These are phyloP conservation scores for Chalciporus pseudorubinellus DNA, from an alignment of 768 basidiomycete species.

Conservation along the genomic window DNA sequence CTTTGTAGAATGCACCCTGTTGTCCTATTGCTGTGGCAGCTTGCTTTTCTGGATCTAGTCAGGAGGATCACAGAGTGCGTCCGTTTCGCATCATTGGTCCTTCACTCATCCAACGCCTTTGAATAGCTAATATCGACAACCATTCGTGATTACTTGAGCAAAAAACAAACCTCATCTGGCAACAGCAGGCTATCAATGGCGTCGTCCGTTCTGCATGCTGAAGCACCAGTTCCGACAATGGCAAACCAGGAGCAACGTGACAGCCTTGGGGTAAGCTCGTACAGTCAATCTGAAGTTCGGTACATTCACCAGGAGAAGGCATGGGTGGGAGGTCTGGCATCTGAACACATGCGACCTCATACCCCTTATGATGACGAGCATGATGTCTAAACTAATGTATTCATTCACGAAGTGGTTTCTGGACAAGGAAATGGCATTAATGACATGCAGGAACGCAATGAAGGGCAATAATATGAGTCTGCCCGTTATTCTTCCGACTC, in stretches of 20 bases:
- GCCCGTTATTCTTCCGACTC: not conserved
- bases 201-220: slow-evolving; percentile 27
- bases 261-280: slow-evolving; percentile 28
- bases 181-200: slow-evolving; percentile 19
- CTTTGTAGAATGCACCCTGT: slow-evolving; percentile 68
- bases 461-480: not conserved
- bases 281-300: slow-evolving; percentile 25
- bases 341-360: slow-evolving; percentile 35
- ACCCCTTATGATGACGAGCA: slow-evolving; percentile 42
- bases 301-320: slow-evolving; percentile 30
- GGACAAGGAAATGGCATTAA: not conserved
- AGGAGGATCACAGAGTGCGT: slow-evolving; percentile 75
- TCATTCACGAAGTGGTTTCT: not conserved
- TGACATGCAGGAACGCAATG: not conserved
- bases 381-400: slow-evolving; percentile 20
- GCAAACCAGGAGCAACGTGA: slow-evolving; percentile 31
- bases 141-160: slow-evolving; percentile 68
- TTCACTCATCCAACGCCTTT: slow-evolving; percentile 3
- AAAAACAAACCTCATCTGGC: slow-evolving; percentile 37
- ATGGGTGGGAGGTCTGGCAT: slow-evolving; percentile 36
- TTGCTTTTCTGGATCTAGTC: slow-evolving; percentile 78
- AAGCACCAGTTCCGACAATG: slow-evolving; percentile 29
- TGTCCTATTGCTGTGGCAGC: slow-evolving; percentile 78
- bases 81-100: not conserved
- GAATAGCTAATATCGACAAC: slow-evolving; percentile 60